Evolutionary conservation across 208 protist species (phyloP).

Genomic region (Trypanosomatidae sp.): DNA sequence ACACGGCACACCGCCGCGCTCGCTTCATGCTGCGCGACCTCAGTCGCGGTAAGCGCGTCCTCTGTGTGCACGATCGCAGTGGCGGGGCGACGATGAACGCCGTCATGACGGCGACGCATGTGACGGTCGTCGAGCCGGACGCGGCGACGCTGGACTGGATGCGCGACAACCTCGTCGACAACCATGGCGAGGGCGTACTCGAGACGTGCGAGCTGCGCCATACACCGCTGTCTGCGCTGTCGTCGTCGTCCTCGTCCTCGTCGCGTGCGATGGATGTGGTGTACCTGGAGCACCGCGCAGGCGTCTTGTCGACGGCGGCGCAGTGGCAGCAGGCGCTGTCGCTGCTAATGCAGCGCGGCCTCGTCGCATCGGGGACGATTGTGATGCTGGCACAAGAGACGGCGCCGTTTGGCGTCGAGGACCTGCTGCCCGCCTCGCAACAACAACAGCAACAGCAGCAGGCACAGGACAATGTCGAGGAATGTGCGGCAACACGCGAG

Average conservation of each 20-base stretch:
- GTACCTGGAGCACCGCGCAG: constrained; percentile 49
- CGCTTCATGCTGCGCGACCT: constrained; percentile 58
- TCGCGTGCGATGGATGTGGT: constrained; percentile 38
- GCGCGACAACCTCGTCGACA: constrained; percentile 53
- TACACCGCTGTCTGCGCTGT: not conserved
- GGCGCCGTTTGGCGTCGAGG: constrained; percentile 41
- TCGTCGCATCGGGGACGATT: constrained; percentile 44
- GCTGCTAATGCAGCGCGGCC: constrained; percentile 16
- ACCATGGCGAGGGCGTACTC: constrained; percentile 49
- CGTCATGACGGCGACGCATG: constrained; percentile 56
- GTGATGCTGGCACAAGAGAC: constrained; percentile 56
- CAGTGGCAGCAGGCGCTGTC: constrained; percentile 43
- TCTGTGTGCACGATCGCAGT: constrained; percentile 67
- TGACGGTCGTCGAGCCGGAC: constrained; percentile 45
- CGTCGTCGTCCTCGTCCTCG: not conserved
- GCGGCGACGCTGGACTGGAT: constrained; percentile 25
- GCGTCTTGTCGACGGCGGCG: constrained; percentile 17
- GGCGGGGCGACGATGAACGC: constrained; percentile 56
- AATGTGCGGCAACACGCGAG: not conserved
- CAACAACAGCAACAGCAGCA: not conserved
- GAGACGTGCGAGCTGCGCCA: constrained; percentile 28
- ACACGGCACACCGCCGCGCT: constrained; percentile 47
- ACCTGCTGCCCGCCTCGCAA: constrained; percentile 15
- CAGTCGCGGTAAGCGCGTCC: constrained; percentile 37
- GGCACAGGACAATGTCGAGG: no score